These are phyloP conservation scores for Tremella yokohamensis DNA, from an alignment of 768 basidiomycete genomes.

Conservation along the genomic window DNA sequence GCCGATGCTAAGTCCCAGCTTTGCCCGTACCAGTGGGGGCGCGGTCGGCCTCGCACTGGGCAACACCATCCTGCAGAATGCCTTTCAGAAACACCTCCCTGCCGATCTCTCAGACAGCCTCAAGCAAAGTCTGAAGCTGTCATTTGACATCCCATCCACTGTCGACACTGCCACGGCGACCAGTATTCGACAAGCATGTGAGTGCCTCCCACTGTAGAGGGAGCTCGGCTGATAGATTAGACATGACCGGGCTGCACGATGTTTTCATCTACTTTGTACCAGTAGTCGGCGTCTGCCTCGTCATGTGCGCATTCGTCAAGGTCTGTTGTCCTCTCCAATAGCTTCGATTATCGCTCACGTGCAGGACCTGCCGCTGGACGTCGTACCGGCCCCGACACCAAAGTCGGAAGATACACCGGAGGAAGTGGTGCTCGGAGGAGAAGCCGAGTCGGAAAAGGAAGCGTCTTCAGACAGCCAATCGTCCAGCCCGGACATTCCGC, in stretches of 20 bases:
- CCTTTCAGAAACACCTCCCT: constrained; percentile 29
- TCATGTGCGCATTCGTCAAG: constrained; percentile 28
- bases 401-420: no score
- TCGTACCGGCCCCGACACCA: no score
- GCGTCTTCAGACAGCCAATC: no score
- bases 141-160: neutral
- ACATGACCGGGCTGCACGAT: constrained; percentile 30
- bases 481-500: no score
- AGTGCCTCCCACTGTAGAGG: neutral
- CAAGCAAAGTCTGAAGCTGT: neutral
- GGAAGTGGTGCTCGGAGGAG: no score
- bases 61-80: constrained; percentile 39
- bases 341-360: no score
- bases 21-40: constrained; percentile 28
- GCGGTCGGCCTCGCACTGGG: constrained; percentile 40
- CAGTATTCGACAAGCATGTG: no score
- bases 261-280: constrained; percentile 43
- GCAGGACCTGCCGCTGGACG: no score
- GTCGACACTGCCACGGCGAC: neutral
- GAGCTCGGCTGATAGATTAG: constrained; percentile 7
- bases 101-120: constrained; percentile 11
- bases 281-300: constrained; percentile 30
- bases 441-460: no score
- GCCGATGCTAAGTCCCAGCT: neutral
- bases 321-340: constrained; percentile 6